Conservation (phyloP, 75 land plant species). For the Cunninghamia lanceolata region DNA sequence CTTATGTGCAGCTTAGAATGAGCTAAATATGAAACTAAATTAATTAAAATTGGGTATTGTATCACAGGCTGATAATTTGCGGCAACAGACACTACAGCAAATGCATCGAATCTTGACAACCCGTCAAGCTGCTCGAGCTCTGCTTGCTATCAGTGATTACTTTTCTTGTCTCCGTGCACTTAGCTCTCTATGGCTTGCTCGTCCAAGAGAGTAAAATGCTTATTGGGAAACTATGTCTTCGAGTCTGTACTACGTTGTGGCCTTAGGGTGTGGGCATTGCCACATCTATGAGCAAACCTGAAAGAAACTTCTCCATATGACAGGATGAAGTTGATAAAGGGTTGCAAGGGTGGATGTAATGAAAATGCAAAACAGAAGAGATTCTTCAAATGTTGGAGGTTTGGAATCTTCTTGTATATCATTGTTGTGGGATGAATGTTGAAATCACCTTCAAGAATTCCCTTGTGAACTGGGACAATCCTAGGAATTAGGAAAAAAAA, state of each 20-base stretch:
- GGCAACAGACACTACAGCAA: constrained; percentile 69
- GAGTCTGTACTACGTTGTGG: constrained; percentile 1
- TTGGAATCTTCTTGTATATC: not conserved
- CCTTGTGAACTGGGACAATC: not conserved
- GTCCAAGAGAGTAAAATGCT: constrained; percentile 32
- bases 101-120: constrained; percentile 59
- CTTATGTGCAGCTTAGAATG: not conserved
- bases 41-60: not conserved
- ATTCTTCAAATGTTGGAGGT: constrained; percentile 4
- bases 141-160: constrained; percentile 62
- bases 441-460: not conserved
- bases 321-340: constrained; percentile 9
- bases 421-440: not conserved
- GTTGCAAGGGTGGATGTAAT: constrained; percentile 8
- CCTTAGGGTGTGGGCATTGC: not conserved
- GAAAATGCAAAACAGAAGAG: not conserved
- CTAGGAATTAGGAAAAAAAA: not conserved
- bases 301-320: constrained; percentile 1
- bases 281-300: constrained; percentile 9
- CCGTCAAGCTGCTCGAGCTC: constrained; percentile 66
- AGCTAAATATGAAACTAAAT: not conserved
- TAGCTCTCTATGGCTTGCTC: constrained; percentile 64
- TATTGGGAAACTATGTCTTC: not conserved
- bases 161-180: constrained; percentile 65
- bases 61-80: constrained; percentile 55